These are phyloP conservation scores for Lepidium africanum DNA, from an alignment of 345 rosid genomes.

Conservation along the genomic window DNA sequence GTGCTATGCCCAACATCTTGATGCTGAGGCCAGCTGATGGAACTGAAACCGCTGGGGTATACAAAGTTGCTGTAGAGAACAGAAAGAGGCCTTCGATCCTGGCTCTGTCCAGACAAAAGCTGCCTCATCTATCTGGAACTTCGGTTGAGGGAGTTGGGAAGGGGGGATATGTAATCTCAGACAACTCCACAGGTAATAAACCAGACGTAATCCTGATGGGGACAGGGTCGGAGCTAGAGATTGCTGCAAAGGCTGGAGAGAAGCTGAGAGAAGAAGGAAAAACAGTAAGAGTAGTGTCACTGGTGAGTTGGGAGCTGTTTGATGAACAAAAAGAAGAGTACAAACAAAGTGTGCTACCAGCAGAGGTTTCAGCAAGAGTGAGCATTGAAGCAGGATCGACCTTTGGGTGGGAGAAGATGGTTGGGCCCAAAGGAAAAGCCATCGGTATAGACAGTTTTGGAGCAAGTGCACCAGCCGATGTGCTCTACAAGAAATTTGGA, in stretches of 20 bases:
- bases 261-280: constrained; percentile 80
- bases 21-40: constrained; percentile 97
- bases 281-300: constrained; percentile 76
- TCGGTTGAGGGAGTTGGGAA: constrained; percentile 76
- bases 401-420: constrained; percentile 73
- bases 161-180: constrained; percentile 82
- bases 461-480: constrained; percentile 86
- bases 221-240: constrained; percentile 87
- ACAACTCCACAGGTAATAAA: constrained; percentile 72
- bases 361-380: constrained; percentile 57
- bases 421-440: constrained; percentile 61
- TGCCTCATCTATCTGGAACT: constrained; percentile 69
- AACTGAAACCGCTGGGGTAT: constrained; percentile 87
- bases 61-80: constrained; percentile 63
- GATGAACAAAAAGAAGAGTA: constrained; percentile 58
- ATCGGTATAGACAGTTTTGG: constrained; percentile 74
- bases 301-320: constrained; percentile 84
- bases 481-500: constrained; percentile 68
- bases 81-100: constrained; percentile 76
- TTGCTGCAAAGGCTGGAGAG: constrained; percentile 69
- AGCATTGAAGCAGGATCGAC: constrained; percentile 81
- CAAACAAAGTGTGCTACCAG: constrained; percentile 70
- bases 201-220: constrained; percentile 80
- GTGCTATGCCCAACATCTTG: constrained; percentile 88
- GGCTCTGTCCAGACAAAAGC: constrained; percentile 86